Conservation (phyloP, 2,329 filamentous ascomycete species). For the Diaporthe citriasiana region DNA sequence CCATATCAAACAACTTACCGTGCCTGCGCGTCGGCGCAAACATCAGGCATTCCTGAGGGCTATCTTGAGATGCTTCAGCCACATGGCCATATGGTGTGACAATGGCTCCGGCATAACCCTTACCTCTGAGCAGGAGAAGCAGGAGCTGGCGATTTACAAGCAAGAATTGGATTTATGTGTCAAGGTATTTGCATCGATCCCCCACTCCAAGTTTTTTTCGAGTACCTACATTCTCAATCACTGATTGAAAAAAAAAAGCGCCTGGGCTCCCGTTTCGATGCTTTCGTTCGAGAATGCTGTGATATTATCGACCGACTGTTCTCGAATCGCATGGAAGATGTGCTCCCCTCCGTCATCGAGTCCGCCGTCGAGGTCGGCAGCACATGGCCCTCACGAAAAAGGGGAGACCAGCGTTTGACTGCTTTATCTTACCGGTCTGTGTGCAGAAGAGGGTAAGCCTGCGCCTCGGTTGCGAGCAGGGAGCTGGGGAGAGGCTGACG, state of each 20-base stretch:
- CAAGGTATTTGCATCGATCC: neutral
- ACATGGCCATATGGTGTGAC: slow-evolving; percentile 15
- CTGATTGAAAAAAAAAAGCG: neutral
- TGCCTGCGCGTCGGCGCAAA: neutral
- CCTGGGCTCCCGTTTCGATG: neutral
- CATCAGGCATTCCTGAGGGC: neutral
- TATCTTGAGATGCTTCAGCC: neutral
- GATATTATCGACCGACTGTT: neutral
- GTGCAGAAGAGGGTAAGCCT: neutral
- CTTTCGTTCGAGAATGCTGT: neutral
- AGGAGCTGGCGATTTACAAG: neutral
- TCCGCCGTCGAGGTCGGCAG: neutral
- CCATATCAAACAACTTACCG: slow-evolving; percentile 7
- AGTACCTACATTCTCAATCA: neutral
- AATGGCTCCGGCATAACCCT: neutral
- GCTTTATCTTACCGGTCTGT: neutral
- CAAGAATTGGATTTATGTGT: neutral
- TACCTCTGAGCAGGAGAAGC: neutral
- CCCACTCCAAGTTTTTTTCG: neutral
- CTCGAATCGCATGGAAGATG: neutral
- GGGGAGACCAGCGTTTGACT: neutral
- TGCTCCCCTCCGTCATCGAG: neutral
- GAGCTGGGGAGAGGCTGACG: neutral
- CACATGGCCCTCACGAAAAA: neutral
- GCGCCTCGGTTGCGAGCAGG: fast-evolving